A percentile compares a stretch with the other conserved stretches of the same genome.
phyloP scores from a whole-genome alignment of 1,139 yeast genomes.

The Nadsonia starkeyi-henricii region DNA sequence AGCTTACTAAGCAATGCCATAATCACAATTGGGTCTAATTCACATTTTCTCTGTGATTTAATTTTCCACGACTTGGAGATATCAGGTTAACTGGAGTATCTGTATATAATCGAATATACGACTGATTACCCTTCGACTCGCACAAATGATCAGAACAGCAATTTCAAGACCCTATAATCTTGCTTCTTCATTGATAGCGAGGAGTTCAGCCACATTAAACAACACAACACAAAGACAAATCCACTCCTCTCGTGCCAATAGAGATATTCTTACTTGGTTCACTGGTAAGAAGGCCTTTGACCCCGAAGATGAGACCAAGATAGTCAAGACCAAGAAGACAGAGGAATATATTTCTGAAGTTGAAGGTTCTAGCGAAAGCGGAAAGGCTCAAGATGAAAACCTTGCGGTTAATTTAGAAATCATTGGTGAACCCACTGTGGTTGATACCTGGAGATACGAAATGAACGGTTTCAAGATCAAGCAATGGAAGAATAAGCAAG shows the following conservation, averaged over 20 bases:
- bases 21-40: no score
- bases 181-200: not conserved
- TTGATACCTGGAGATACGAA: not conserved
- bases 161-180: not conserved
- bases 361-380: not conserved
- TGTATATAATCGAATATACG: no score
- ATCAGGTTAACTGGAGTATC: no score
- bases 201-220: not conserved
- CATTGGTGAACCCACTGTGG: conserved; percentile 2
- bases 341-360: conserved; percentile 3
- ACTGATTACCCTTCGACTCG: no score
- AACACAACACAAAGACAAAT: not conserved
- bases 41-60: no score
- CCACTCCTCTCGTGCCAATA: not conserved
- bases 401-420: conserved; percentile 4
- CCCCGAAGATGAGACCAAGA: conserved; percentile 5
- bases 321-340: conserved; percentile 5
- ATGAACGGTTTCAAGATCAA: not conserved
- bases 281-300: conserved; percentile 3
- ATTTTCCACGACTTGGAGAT: no score
- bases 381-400: not conserved
- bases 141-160: not conserved
- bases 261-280: not conserved
- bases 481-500: not conserved
- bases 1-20: no score